Percentiles rank a stretch among this genome's conserved stretches.
phyloP scores from a whole-genome alignment of 257 asterid genomes.

The Galeopsis tetrahit region DNA sequence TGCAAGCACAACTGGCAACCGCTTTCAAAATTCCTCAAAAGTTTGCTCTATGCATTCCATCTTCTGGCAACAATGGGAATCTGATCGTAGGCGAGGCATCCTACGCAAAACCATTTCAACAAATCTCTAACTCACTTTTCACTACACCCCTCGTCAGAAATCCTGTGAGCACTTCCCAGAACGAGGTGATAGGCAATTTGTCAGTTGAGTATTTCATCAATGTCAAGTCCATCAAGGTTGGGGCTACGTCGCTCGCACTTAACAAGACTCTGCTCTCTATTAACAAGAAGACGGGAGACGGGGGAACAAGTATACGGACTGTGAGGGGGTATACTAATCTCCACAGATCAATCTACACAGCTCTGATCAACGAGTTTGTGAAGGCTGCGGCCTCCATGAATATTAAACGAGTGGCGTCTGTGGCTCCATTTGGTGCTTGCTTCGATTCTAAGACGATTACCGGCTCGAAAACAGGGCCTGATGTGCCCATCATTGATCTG shows the following conservation, averaged over 20 bases:
- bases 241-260: slow-evolving; percentile 28
- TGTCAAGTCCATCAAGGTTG: slow-evolving; percentile 47
- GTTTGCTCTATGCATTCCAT: slow-evolving; percentile 45
- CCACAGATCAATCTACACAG: slow-evolving; percentile 42
- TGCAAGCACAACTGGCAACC: slow-evolving; percentile 48
- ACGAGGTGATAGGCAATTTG: slow-evolving; percentile 45
- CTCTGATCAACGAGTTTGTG: slow-evolving; percentile 46
- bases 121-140: slow-evolving; percentile 32
- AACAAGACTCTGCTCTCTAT: slow-evolving; percentile 50
- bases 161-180: slow-evolving; percentile 40
- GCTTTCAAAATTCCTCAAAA: slow-evolving; percentile 41
- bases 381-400: slow-evolving; percentile 39
- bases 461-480: slow-evolving; percentile 36
- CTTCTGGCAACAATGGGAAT: slow-evolving; percentile 39
- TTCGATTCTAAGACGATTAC: slow-evolving; percentile 41
- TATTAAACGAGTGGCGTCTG: slow-evolving; percentile 44
- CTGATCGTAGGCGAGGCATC: slow-evolving; percentile 43
- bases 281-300: slow-evolving; percentile 44
- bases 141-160: slow-evolving; percentile 46
- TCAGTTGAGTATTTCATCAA: slow-evolving; percentile 46
- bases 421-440: slow-evolving; percentile 57
- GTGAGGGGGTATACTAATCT: slow-evolving; percentile 52
- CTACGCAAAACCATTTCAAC: slow-evolving; percentile 33
- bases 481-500: slow-evolving; percentile 49
- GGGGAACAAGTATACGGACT: slow-evolving; percentile 56